Evolutionary conservation across 129 eudicot genomes (phyloP).

Genomic region (Helianthus annuus): HanXRQr2.0-SUNRISE NC_035440.2:45810155-45810654

Average conservation of each 20-base stretch:
- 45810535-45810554: neutral
- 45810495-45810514: conserved; percentile 5
- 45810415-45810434: conserved; percentile 97
- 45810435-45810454: conserved; percentile 85
- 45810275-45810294: neutral
- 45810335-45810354: conserved; percentile 94
- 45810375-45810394: conserved; percentile 94
- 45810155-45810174: conserved; percentile 64
- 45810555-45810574: neutral
- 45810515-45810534: neutral
- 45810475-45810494: conserved; percentile 77
- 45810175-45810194: conserved; percentile 83
- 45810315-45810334: conserved; percentile 43
- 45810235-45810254: conserved; percentile 76
- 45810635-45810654: conserved; percentile 73
- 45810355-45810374: conserved; percentile 89
- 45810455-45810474: conserved; percentile 92
- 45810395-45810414: conserved; percentile 90
- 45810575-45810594: conserved; percentile 7
- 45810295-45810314: neutral
- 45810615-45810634: conserved; percentile 44
- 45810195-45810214: conserved; percentile 95
- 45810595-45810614: neutral
- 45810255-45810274: neutral
- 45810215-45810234: conserved; percentile 59